Evolutionary conservation across 495 filamentous ascomycete genomes (phyloP), one percentile per base, ranked within the genome.

Genomic region (Aspergillus asperescens): DNA sequence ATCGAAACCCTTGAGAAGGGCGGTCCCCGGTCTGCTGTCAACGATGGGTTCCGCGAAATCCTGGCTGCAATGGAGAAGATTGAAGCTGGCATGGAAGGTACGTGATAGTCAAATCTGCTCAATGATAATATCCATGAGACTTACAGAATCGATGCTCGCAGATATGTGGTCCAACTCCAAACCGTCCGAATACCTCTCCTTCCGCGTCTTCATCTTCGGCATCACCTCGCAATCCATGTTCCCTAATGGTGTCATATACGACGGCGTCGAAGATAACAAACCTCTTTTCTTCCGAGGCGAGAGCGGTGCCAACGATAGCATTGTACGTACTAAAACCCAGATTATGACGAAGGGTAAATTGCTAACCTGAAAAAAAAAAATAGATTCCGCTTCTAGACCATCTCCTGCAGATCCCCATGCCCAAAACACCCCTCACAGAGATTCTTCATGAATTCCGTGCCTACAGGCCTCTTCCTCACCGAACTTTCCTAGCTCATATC

Each of bases 141-240:
- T 5, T 12, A 16, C 5, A 31, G 22, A 52, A 34, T 3, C 15
- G 6, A 42, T 20, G 13, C 24, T n/a, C 9, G 1, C 18, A 85
- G 82, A 78, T 20, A 95, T 95, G 90, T 96, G 90, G 90, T 74
- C 72, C 29, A 85, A 88, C 61, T 89, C 85, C 45, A 87, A 85
- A 61, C 89, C 90, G 10, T 64, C 72, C 4, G 79, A 86, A 41
- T 95, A 95, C 68, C 84, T 82, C 27, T 83, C 77, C 43, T 96
- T 93, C 78, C 83, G 90, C 9, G 91, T 90, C 27, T 96, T 96
- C 71, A 95, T 96, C 68, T 95, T 94, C 58, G 90, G 90, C 43
- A 94, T 96, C 59, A 89, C 84, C 1, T 83, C 77, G 6, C 90
- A 95, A 65, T 82, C 79, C 39, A 95, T 96, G 90, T 96, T 96